Evolutionary conservation across 129 eudicot species (phyloP).

Genomic region (Flaveria bidentis): DNA sequence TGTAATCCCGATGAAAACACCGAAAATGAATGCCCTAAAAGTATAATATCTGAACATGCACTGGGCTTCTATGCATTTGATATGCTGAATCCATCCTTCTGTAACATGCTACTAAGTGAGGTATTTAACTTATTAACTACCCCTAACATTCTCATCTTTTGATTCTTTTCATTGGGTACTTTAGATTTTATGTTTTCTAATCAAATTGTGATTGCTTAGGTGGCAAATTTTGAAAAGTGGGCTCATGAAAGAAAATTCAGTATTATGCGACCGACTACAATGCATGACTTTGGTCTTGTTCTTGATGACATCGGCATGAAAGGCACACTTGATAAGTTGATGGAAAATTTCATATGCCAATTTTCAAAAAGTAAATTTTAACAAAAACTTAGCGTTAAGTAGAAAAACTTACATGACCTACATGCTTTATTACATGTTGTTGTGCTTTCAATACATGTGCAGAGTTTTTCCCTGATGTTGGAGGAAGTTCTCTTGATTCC

Average conservation of each 20-base stretch:
- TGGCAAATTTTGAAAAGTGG: slow-evolving; percentile 91
- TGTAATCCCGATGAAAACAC: slow-evolving; percentile 46
- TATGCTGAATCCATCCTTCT: slow-evolving; percentile 81
- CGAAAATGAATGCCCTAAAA: slow-evolving; percentile 63
- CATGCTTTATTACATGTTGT: not conserved
- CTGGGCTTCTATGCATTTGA: slow-evolving; percentile 80
- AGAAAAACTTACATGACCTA: not conserved
- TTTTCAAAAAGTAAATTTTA: slow-evolving; percentile 61
- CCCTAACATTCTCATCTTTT: slow-evolving; percentile 20
- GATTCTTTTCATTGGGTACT: slow-evolving; percentile 32
- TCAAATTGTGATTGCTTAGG: slow-evolving; percentile 62
- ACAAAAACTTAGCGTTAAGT: not conserved
- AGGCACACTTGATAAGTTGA: slow-evolving; percentile 74
- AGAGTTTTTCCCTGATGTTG: slow-evolving; percentile 90
- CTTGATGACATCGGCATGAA: slow-evolving; percentile 96
- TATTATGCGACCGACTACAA: slow-evolving; percentile 92
- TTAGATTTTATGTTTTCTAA: slow-evolving; percentile 41
- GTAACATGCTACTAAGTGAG: slow-evolving; percentile 82
- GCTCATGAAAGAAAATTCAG: slow-evolving; percentile 80
- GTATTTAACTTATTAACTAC: slow-evolving; percentile 35
- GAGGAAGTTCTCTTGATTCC: slow-evolving; percentile 83
- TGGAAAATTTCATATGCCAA: slow-evolving; percentile 83
- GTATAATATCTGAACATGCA: slow-evolving; percentile 64
- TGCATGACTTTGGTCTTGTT: slow-evolving; percentile 89
- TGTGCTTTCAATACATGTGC: slow-evolving; percentile 31